Base-by-base conservation (phyloP, 1,284 basidiomycete genomes). In the Stygiomarasmius scandens region DNA sequence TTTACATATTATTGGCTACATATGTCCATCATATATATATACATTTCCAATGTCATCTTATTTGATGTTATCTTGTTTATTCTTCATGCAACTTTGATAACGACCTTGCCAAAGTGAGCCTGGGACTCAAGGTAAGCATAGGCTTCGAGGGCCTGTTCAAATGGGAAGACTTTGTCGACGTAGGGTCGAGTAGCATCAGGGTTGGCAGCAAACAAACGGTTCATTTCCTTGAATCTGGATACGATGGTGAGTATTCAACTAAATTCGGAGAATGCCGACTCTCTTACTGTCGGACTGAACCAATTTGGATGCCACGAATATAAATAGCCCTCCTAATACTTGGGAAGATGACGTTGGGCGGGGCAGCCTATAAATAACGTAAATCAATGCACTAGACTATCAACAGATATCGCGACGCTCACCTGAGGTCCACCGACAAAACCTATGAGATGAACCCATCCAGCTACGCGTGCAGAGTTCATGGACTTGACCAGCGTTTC, bases 111-210 rank as follows among this genome's bases (percentile, higher is more conserved):
- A 9, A 77, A 69, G 59, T 76, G 73, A 29, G 69, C 64, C 62
- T 74, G 73, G 6, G 67, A 69, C 47, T 69, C 69, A 54, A 78
- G 66, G 60, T 79, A 72, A 29, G 68, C 68, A 56, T 73, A 79
- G 2, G 80, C 80, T 48, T 77, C 64, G 25, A 67, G 60, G 5
- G 70, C 71, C 38, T 81, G 62, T 19, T 76, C 72, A 56, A 80
- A 81, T 22, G 66, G 43, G 61, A 80, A 79, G 1, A 77, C 73
- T 61, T 69, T 74, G 65, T 82, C 78, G 36, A 80, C 64, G 19
- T 75, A 66, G 3, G 76, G 77, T 46, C 66, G 69, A 23, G 80
- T 71, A 47, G 70, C 66, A 25, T 63, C 60, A 3, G 62, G 62
- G 27, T 61, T 52, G 12, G 66, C 66, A 25, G 63, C 60, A 38